Evolutionary conservation across 805 yeast species (phyloP), one percentile per base, ranked within the genome.

Genomic region (Candida anglica): DNA sequence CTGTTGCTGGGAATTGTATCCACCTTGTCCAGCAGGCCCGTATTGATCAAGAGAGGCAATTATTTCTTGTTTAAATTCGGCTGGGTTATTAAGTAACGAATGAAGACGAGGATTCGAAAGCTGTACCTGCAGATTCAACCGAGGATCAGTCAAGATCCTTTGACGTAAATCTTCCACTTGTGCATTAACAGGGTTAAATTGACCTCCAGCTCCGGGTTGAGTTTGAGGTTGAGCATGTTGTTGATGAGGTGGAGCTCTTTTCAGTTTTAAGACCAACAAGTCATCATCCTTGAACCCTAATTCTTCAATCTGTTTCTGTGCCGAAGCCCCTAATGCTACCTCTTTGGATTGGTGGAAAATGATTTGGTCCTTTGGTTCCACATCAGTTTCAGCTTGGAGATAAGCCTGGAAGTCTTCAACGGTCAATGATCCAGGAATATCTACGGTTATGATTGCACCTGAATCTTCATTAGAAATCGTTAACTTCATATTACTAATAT

Each of bases 371-470:
- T 52, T 46, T 3, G 71, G 58, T 8, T 64, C 60, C 32, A 81
- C 69, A 10, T 65, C 70, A 6, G 87, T 71, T 48, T 86, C 95
- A 1, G 81, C 77, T 40, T 80, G 81, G 7, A 88, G 50, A 42
- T 81, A 77, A 0, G 91, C 94, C 39, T 75, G 69, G 43, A 89
- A 71, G 52, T 88, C 96, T 10, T 55, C 65, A 7, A 87, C 52
- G 0, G 77, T 53, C 66, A 87, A 71, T 10, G 80, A 82, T 1
- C 63, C 73, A 3, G 86, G 73, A 4, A 86, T 71, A 33, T 87
- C 95, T 1, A 85, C 69, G 3, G 58, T 32, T n/a, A 63, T 37
- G 3, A 60, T 48, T 8, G 47, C 50, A 17, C 52, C 58, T 19
- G 38, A 44, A n/a, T 38, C 18, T 30, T 52, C 59, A 30, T 47